Base-by-base conservation (phyloP, 768 basidiomycete genomes). In the Exsudoporus frostii region DNA sequence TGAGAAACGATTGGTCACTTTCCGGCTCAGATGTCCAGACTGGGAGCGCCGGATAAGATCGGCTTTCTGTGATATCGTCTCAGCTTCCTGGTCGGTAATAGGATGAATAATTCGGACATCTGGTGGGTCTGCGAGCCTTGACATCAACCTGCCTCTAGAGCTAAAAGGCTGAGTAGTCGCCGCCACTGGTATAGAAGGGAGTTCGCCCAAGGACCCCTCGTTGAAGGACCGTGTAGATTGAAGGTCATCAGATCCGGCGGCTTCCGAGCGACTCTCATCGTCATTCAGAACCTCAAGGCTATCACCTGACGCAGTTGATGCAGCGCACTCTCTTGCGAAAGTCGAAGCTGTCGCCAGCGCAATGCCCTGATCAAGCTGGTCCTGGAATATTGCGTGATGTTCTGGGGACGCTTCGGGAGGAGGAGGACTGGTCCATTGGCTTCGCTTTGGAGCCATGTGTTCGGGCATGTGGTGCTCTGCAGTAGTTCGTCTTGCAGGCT, bases 401-500 rank as follows among this genome's bases (percentile, higher is more conserved):
- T 78, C 79, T 10, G 80, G 75, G 0, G 90, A 76, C 1, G 89
- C 90, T 60, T 86, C 87, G 1, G 84, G 81, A 4, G 90, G 88
- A 24, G 90, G 90, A 9, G 90, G 89, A 58, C 88, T 90, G 2
- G 90, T 92, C 90, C 90, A 92, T 68, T 88, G 86, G 30, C 80
- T 75, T 29, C 90, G 81, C 63, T 79, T 85, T 1, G 90, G 87
- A 17, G 87, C 89, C 90, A 91, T 90, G 59, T 89, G 87, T 52
- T 85, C 84, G 2, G 85, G 83, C 39, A 64, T 70, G 59, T 54
- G 71, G 58, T 65, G 66, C 29, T 66, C 70, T 50, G 62, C 55
- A 38, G 66, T 54, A 33, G 66, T 60, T 48, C 70, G 73, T 38
- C 65, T 66, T 19, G 65, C 69, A 10, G 76, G 71, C 46, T 82